Evolutionary conservation across 352 stramenopile species (phyloP).

Genomic region (Thraustochytrium striatum): DNA sequence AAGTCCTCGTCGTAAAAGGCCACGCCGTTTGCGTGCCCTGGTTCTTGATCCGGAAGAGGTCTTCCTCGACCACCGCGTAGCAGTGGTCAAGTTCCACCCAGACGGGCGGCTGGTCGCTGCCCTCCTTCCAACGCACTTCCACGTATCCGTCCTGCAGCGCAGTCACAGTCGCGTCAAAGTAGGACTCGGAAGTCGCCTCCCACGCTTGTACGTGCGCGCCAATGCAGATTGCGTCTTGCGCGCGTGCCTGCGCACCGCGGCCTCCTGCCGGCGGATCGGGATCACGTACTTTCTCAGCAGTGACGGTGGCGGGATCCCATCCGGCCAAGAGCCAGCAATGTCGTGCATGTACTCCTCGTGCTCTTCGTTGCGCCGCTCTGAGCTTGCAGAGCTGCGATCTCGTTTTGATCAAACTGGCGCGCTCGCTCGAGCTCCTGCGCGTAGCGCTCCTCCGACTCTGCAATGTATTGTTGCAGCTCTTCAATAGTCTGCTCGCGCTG

Average conservation of each 20-base stretch:
- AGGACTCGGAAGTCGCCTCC: not conserved
- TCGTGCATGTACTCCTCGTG: slow-evolving; percentile 13
- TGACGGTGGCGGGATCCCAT: slow-evolving; percentile 24
- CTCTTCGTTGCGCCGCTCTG: not conserved
- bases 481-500: not conserved
- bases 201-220: slow-evolving; percentile 15
- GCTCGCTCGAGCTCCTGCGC: slow-evolving; percentile 15
- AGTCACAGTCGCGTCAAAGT: not conserved
- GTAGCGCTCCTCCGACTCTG: not conserved
- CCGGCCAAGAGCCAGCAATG: slow-evolving; percentile 6
- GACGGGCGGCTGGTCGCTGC: not conserved
- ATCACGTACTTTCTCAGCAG: slow-evolving; percentile 26
- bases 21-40: slow-evolving; percentile 7
- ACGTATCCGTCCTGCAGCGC: not conserved
- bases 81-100: slow-evolving; percentile 20
- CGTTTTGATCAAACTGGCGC: not conserved
- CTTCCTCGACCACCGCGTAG: slow-evolving; percentile 28
- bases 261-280: slow-evolving; percentile 8
- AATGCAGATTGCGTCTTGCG: slow-evolving; percentile 28
- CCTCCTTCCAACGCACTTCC: slow-evolving; percentile 29
- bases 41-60: not conserved
- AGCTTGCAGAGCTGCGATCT: slow-evolving; percentile 2
- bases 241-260: not conserved
- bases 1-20: not conserved
- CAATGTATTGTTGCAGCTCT: slow-evolving; percentile 23